Evolutionary conservation across 768 basidiomycete species (phyloP).

Genomic region (Suillus subaureus): DNA sequence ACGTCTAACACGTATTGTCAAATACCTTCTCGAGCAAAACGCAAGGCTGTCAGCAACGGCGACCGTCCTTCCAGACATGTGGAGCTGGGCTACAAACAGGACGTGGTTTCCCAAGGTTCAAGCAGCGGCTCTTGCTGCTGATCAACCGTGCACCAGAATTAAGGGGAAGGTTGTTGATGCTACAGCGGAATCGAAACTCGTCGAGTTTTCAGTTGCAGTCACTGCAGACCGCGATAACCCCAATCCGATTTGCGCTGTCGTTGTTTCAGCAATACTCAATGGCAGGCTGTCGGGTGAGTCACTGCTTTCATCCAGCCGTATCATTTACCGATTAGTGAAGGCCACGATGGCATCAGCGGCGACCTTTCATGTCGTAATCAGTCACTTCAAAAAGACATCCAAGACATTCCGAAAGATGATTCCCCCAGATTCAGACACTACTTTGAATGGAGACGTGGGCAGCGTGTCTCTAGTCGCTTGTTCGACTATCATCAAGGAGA

Average conservation of each 20-base stretch:
- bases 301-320: not conserved
- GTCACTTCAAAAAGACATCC: not conserved
- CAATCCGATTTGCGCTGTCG: not conserved
- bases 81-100: not conserved
- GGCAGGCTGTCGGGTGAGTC: not conserved
- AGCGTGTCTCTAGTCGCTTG: constrained; percentile 3
- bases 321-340: not conserved
- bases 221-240: not conserved
- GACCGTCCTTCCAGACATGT: not conserved
- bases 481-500: not conserved
- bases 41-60: not conserved
- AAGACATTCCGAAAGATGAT: not conserved
- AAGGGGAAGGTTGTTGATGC: not conserved
- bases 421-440: not conserved
- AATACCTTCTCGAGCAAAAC: not conserved
- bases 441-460: not conserved
- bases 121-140: not conserved
- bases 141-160: not conserved
- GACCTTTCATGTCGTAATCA: not conserved
- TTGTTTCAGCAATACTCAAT: not conserved
- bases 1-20: not conserved
- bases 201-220: not conserved
- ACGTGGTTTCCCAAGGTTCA: not conserved
- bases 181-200: not conserved
- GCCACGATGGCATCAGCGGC: fast-evolving